These are phyloP conservation scores for Tetracladium marchalianum DNA, from an alignment of 495 filamentous ascomycete genomes.

Conservation along the genomic window DNA sequence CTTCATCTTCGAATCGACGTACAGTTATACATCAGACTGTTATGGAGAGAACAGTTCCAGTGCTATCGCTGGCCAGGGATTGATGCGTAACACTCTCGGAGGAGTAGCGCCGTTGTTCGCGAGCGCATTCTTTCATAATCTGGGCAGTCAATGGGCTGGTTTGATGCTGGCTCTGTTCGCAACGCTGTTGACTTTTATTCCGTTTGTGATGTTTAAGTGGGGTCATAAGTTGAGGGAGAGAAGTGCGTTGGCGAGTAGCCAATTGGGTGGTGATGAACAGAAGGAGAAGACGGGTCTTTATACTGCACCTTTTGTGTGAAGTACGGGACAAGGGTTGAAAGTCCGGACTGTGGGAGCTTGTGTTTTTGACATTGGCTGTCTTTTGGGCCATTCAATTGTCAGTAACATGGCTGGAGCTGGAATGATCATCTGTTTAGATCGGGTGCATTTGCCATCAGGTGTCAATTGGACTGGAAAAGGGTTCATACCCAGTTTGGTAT, in stretches of 20 bases:
- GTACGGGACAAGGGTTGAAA: not conserved
- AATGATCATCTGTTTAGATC: not conserved
- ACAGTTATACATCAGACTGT: constrained; percentile 19
- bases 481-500: too few relatives aligned
- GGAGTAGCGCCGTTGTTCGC: constrained; percentile 20
- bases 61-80: constrained; percentile 20
- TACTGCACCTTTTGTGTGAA: constrained; percentile 4
- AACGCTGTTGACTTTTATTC: constrained; percentile 31
- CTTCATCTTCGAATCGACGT: constrained; percentile 39
- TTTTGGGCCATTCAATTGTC: not conserved
- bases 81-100: constrained; percentile 19
- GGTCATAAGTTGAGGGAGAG: constrained; percentile 30
- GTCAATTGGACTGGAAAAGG: too few relatives aligned
- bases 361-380: too few relatives aligned
- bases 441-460: too few relatives aligned
- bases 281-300: constrained; percentile 5
- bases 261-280: constrained; percentile 8
- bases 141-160: constrained; percentile 30
- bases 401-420: not conserved
- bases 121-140: constrained; percentile 12
- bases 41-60: constrained; percentile 33
- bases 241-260: constrained; percentile 6
- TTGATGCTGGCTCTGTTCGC: constrained; percentile 31
- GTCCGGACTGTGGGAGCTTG: too few relatives aligned
- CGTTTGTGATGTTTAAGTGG: constrained; percentile 29